phyloP scores from a whole-genome alignment of 2,329 filamentous ascomycete species.

The Fusarium setosum region DNA sequence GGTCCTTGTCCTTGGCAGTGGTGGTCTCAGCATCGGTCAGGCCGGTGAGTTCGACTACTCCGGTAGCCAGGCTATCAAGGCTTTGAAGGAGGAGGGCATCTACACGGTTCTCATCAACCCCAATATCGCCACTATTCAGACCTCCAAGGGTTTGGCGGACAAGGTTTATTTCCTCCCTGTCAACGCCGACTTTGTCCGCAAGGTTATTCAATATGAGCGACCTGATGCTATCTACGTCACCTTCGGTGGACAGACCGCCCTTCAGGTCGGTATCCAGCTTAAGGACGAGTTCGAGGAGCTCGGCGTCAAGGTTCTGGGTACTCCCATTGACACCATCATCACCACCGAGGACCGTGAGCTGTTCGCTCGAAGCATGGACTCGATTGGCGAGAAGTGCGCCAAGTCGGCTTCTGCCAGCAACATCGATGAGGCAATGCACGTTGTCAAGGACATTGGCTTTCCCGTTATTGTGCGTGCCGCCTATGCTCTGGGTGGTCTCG shows the following conservation, averaged over 20 bases:
- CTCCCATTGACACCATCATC: slow-evolving; percentile 97
- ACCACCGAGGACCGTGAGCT: slow-evolving; percentile 98
- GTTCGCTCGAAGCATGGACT: slow-evolving; percentile 98
- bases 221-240: slow-evolving; percentile 98
- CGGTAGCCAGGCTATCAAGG: slow-evolving; percentile 98
- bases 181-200: slow-evolving; percentile 95
- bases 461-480: slow-evolving; percentile 97
- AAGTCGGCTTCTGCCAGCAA: slow-evolving; percentile 94
- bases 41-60: slow-evolving; percentile 99
- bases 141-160: slow-evolving; percentile 95
- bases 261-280: slow-evolving; percentile 96
- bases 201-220: slow-evolving; percentile 94
- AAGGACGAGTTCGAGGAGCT: slow-evolving; percentile 96
- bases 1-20: slow-evolving; percentile 92
- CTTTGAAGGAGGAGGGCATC: slow-evolving; percentile 96
- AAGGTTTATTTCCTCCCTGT: slow-evolving; percentile 99
- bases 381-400: slow-evolving; percentile 96
- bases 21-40: slow-evolving; percentile 96
- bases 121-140: slow-evolving; percentile 99
- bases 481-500: slow-evolving; percentile 93
- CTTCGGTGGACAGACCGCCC: slow-evolving; percentile 95
- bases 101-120: slow-evolving; percentile 99
- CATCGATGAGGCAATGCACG: slow-evolving; percentile 87
- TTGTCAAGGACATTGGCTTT: slow-evolving; percentile 91
- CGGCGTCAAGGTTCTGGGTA: slow-evolving; percentile 94